phyloP scores from a whole-genome alignment of 345 rosid genomes.

The Melaleuca alternifolia region DNA sequence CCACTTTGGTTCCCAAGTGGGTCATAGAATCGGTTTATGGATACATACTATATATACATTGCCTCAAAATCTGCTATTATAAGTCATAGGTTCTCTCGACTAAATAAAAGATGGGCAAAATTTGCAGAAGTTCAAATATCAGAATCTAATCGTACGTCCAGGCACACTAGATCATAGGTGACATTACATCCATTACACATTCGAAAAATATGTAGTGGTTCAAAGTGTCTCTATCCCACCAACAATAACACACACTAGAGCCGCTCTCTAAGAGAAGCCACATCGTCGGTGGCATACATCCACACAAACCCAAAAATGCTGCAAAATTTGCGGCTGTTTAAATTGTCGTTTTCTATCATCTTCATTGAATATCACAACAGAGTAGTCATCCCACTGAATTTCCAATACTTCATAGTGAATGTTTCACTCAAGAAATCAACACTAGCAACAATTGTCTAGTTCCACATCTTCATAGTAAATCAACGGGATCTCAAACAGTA shows the following conservation, averaged over 20 bases:
- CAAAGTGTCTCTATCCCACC: background rate
- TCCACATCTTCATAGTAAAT: background rate
- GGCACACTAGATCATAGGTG: too few relatives aligned
- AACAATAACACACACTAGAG: background rate
- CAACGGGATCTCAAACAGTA: background rate
- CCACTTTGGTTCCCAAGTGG: fast-evolving
- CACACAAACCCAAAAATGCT: background rate
- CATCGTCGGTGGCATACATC: background rate
- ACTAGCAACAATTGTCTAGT: background rate
- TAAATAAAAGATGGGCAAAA: background rate
- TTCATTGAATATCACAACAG: background rate
- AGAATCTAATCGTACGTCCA: background rate
- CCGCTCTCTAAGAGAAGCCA: background rate
- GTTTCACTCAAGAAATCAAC: background rate
- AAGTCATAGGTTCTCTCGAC: background rate
- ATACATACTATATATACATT: background rate
- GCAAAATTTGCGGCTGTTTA: background rate
- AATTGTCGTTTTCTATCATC: background rate
- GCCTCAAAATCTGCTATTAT: background rate
- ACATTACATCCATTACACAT: background rate
- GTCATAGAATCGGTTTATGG: fast-evolving
- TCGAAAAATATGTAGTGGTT: background rate
- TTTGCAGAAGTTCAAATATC: background rate
- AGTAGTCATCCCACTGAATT: background rate
- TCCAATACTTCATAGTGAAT: background rate